These are phyloP conservation scores for Areca catechu DNA, from an alignment of 176 grass and related monocot genomes.

Conservation along the genomic window DNA sequence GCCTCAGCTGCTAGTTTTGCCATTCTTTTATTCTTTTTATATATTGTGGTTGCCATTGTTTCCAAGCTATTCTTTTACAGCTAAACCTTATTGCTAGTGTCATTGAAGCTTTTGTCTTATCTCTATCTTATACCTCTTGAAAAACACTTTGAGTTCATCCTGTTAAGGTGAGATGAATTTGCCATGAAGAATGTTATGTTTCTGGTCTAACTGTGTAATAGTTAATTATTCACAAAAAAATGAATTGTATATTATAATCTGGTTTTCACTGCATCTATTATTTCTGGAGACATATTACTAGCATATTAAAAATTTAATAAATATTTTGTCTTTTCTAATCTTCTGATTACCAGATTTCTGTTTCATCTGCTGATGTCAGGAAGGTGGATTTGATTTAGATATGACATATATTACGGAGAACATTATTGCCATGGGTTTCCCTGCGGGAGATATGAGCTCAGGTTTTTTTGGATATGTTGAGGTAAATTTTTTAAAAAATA, in stretches of 20 bases:
- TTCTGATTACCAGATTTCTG: not conserved
- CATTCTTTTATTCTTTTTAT: no score
- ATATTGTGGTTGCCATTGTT: no score
- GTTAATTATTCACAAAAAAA: no score
- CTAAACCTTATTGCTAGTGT: no score
- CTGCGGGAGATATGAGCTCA: slow-evolving; percentile 96
- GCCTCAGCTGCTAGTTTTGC: no score
- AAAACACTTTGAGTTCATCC: no score
- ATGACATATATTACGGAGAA: slow-evolving; percentile 99
- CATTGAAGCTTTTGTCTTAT: no score
- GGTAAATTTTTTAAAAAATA: slow-evolving; percentile 32
- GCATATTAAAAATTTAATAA: not conserved
- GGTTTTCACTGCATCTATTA: not conserved
- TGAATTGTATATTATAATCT: not conserved
- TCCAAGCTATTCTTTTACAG: no score
- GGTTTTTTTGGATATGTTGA: slow-evolving; percentile 99
- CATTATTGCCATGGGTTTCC: slow-evolving; percentile 99
- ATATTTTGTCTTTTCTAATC: not conserved
- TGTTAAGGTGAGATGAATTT: no score
- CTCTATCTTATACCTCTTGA: no score
- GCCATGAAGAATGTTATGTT: no score
- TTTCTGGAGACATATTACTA: not conserved
- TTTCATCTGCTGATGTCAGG: slow-evolving; percentile 37
- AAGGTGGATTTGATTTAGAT: slow-evolving; percentile 99
- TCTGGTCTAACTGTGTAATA: no score